Evolutionary conservation across 208 protist species (phyloP), one percentile per base, ranked within the genome.

Genomic region (Endotrypanum monterogeii): DNA sequence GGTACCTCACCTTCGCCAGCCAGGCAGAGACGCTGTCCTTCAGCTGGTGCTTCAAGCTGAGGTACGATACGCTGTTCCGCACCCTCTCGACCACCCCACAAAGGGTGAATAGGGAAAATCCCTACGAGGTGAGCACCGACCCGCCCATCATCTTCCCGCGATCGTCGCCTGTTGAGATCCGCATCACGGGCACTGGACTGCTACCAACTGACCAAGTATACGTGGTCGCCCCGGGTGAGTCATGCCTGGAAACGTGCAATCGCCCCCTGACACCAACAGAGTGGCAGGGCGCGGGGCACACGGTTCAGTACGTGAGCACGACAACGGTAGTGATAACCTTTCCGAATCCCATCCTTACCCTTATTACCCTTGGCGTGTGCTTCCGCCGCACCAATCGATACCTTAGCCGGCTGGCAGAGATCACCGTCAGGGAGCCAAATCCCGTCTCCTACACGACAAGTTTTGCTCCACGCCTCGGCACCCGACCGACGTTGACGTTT

Each of bases 401-500:
- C 48, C 73, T 97, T 35, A 89, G 87, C 14, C 81, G 75, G 32
- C 71, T 97, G 28, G 80, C 80, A 12, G 75, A 79, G 41, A 77
- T 93, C 60, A 63, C 78, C 73, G 73, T 97, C 12, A 84, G 83
- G 3, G 74, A 87, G 35, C 78, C 81, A 32, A 96, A 97, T 70
- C 93, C 93, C 48, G 69, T 71, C 65, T 82, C 76, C 14, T 97
- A 94, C 80, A 79, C 75, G 20, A 79, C 83, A 32, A 88, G 80
- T 79, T 96, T 96, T 67, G 83, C 84, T 2, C 89, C 93, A 9
- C 91, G 89, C 51, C 74, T 96, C 0, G 90, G 93, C 37, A 97
- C 93, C 37, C 86, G 83, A 8, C 91, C 93, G 46, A 83, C 76
- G 23, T 70, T 97, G 28, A 91, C 79, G 28, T 96, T 97, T 71